Base-by-base conservation (phyloP, 805 yeast species). In the Lipomyces sp. region DNA sequence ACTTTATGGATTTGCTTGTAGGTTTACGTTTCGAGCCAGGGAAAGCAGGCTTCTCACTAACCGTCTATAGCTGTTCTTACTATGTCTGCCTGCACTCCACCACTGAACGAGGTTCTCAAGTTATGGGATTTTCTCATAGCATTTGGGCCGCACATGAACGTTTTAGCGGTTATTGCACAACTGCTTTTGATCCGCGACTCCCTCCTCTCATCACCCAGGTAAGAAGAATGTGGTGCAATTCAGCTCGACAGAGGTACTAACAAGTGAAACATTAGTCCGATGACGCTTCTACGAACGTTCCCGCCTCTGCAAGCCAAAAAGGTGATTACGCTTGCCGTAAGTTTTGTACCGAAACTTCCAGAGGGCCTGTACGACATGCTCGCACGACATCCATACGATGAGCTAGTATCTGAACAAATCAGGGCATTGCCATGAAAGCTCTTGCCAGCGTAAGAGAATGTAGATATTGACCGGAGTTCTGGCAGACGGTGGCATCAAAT, bases 41-140 rank as follows among this genome's bases (percentile, higher is more conserved):
- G 14, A 6, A 14, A 7, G 13, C 18, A 13, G 19, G 16, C 21
- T 2, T 18, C 14, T 39, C 21, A 37, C 39, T 14, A 43, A 18
- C 22, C 4, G n/a, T 21, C 7, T 21, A 6, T 26, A 3, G 81
- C 90, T 0, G 85, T 88, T 0, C 69, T 90, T 57, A 89, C 97
- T 0, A 70, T 90, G 41, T 81, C 90, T 49, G 91, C 96, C 2
- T 86, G 95, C 61, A 87, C 95, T 4, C 95, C 95, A 8, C 90
- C 96, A 0, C 70, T 90, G 39, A 70, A 72, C 29, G 87, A 89
- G 56, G 85, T 86, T 1, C 68, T 89, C 34, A 78, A 81, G 51
- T 72, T 89, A 16, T 89, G 97, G 97, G 97, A 89, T 65, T 85
- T 89, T 58, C 69, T 88, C 60, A 84, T 89, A 67, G 95, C 96